phyloP scores from a whole-genome alignment of 495 filamentous ascomycete species.

The Haplographium delicatum region DNA sequence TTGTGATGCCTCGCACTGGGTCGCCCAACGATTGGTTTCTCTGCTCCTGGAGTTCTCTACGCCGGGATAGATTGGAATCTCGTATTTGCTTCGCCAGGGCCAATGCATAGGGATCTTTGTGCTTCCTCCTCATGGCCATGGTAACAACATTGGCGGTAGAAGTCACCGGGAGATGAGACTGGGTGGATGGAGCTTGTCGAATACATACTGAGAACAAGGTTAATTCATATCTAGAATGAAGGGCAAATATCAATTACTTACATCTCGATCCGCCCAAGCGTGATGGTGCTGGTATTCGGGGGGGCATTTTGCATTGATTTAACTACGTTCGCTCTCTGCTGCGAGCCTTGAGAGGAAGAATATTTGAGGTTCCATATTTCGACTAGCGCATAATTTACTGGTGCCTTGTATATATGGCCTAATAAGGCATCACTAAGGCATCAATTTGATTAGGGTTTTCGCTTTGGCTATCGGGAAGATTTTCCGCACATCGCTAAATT shows the following conservation, averaged over 20 bases:
- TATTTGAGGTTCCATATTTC: not conserved
- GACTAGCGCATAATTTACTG: not conserved
- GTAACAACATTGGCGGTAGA: constrained; percentile 20
- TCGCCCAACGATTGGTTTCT: constrained; percentile 61
- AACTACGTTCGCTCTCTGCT: too few relatives aligned
- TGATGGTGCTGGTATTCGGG: constrained; percentile 60
- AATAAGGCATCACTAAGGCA: constrained; percentile 14
- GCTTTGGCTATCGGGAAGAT: not conserved
- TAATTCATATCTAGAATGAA: too few relatives aligned
- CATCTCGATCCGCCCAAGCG: constrained; percentile 58
- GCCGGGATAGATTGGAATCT: constrained; percentile 70
- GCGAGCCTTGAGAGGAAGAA: not conserved
- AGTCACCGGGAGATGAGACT: constrained; percentile 15
- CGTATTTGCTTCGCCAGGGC: constrained; percentile 75
- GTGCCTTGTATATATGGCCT: too few relatives aligned
- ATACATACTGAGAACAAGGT: constrained; percentile 47
- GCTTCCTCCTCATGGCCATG: constrained; percentile 28
- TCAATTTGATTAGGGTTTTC: constrained; percentile 10
- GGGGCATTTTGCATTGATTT: constrained; percentile 56
- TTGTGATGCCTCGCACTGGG: constrained; percentile 69
- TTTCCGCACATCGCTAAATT: constrained; percentile 16
- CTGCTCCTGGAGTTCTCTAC: constrained; percentile 55
- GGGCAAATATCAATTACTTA: constrained; percentile 41
- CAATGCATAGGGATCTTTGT: constrained; percentile 59
- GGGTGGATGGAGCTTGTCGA: constrained; percentile 32